Conservation (phyloP, 371 early-diverging fungal species). For the Mucor piriformis region DNA sequence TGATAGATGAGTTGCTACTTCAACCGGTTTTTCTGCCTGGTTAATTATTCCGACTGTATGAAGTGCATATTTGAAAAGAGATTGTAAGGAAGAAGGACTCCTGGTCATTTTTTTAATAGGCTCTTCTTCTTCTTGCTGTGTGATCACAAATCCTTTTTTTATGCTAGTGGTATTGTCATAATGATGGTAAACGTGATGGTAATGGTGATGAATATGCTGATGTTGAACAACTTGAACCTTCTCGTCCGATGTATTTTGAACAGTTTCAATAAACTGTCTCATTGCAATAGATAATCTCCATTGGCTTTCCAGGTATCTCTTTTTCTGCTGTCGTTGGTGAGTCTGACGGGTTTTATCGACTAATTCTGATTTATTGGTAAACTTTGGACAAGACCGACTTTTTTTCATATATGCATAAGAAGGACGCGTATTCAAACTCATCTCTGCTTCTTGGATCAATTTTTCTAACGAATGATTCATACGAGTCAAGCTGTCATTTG, state of each 20-base stretch:
- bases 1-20: not conserved
- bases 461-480: slow-evolving; percentile 26
- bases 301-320: slow-evolving; percentile 21
- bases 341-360: slow-evolving; percentile 16
- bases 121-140: not conserved
- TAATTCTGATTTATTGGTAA: slow-evolving; percentile 64
- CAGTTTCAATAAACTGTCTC: slow-evolving; percentile 17
- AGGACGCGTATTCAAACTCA: slow-evolving; percentile 12
- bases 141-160: not conserved
- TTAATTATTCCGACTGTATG: not conserved
- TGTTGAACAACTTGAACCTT: slow-evolving; percentile 1
- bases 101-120: not conserved
- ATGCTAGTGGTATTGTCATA: not conserved
- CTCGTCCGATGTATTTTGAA: slow-evolving; percentile 2
- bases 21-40: not conserved
- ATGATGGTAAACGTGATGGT: slow-evolving; percentile 10
- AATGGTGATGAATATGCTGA: slow-evolving; percentile 8
- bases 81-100: slow-evolving; percentile 3
- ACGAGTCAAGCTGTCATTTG: slow-evolving; percentile 21
- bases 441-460: slow-evolving; percentile 25
- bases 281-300: slow-evolving; percentile 17
- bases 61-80: slow-evolving; percentile 14
- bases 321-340: slow-evolving; percentile 11
- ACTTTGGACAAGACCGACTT: not conserved
- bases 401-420: not conserved